Evolutionary conservation across 2,329 filamentous ascomycete species (phyloP), one percentile per base, ranked within the genome.

Genomic region (Alternaria atra): DNA sequence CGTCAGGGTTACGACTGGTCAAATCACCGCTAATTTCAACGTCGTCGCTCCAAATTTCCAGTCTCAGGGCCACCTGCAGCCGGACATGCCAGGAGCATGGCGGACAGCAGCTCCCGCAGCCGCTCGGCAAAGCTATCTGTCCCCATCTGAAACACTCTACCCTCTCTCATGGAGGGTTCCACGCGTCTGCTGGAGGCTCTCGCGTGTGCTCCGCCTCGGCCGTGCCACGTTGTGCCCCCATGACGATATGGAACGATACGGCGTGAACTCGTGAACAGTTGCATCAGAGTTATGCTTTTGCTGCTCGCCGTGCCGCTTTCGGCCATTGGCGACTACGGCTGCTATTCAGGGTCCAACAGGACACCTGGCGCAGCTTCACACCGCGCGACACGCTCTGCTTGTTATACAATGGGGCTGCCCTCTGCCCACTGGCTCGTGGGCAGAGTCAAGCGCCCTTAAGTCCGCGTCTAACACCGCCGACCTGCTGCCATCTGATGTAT

Each of bases 121-220:
- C 46, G 69, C 69, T 68, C 66, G 66, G 69, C 60, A 64, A 47
- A 60, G 54, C 47, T 55, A 55, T 58, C 65, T 67, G 67, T 71
- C 73, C 67, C 60, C 69, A 68, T 69, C 69, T 75, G 74, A 74
- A 77, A 76, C 73, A 67, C 56, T 51, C 63, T 43, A 50, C 61
- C 66, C 55, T 66, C 66, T 67, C 66, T 69, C 25, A 69, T 71
- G 64, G 56, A 58, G 40, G 46, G 64, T 59, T 67, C 63, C 74
- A 74, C 72, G 72, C 68, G 72, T 72, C 69, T 70, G 69, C 68
- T 67, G 62, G 69, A 72, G 69, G 50, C 59, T 67, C 67, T 69
- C 72, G 69, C 72, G 74, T 72, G 72, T 70, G 61, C 65, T 69
- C 55, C 60, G 67, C 69, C 67, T 66, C 64, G 55, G 61, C 64